phyloP scores from a whole-genome alignment of 192 early-diverging fungal species.

The Chytriomyces sp. region DNA sequence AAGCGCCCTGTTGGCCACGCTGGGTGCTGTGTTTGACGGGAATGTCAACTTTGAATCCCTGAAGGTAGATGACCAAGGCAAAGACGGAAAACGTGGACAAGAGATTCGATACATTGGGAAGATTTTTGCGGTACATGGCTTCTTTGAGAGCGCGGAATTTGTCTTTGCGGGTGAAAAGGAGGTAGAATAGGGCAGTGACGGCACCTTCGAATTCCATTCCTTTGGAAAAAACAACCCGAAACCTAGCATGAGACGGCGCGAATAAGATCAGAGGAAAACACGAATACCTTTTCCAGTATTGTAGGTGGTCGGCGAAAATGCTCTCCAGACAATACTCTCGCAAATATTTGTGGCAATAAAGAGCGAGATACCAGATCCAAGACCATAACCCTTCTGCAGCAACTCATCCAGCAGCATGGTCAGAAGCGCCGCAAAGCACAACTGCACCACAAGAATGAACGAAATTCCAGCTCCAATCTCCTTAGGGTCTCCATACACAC shows the following conservation, averaged over 20 bases:
- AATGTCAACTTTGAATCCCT: constrained; percentile 99
- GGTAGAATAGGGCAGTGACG: constrained; percentile 91
- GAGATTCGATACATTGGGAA: constrained; percentile 76
- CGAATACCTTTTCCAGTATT: constrained; percentile 88
- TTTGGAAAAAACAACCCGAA: constrained; percentile 13
- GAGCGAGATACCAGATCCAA: constrained; percentile 98
- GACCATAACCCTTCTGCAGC: constrained; percentile 99
- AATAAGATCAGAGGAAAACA: background rate
- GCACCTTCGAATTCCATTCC: constrained; percentile 99
- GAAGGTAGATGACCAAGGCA: constrained; percentile 79
- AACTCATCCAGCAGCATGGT: constrained; percentile 99
- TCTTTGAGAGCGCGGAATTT: constrained; percentile 97
- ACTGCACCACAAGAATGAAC: constrained; percentile 93
- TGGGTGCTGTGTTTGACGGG: constrained; percentile 94
- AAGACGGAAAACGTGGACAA: constrained; percentile 85
- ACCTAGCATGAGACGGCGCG: background rate
- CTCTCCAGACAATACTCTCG: constrained; percentile 99
- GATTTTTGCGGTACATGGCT: constrained; percentile 88
- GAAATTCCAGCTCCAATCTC: constrained; percentile 97
- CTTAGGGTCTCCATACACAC: constrained; percentile 95
- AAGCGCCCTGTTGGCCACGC: constrained; percentile 97
- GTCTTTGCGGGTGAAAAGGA: constrained; percentile 92
- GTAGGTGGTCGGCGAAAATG: constrained; percentile 95
- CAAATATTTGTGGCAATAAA: constrained; percentile 99
- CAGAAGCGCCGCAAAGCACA: constrained; percentile 95